phyloP scores from a whole-genome alignment of 768 basidiomycete genomes.

The Xerocomus brunneocitrinus region DNA sequence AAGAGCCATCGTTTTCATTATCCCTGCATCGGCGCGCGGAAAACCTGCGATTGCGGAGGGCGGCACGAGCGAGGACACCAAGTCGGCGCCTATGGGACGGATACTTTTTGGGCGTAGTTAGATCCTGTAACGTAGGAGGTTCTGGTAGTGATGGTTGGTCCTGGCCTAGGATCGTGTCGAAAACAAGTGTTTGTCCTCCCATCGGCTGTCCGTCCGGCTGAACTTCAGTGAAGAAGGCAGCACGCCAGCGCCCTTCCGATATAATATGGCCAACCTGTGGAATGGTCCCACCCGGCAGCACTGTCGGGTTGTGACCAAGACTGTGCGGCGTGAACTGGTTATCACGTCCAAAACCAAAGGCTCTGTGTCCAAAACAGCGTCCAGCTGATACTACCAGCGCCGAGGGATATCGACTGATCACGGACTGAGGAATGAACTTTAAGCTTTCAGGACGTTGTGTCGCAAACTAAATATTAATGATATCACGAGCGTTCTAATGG shows the following conservation, averaged over 20 bases:
- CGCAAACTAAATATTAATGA: background rate
- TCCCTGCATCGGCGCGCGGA: background rate
- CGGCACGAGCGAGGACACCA: constrained; percentile 20
- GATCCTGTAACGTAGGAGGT: background rate
- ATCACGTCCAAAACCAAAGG: background rate
- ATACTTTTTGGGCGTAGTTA: background rate
- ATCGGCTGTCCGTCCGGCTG: background rate
- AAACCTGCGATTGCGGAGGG: constrained; percentile 17
- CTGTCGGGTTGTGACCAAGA: background rate
- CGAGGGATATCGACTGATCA: constrained; percentile 22
- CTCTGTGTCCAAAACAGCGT: background rate
- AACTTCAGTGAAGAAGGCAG: constrained; percentile 1
- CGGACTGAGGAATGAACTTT: constrained; percentile 25
- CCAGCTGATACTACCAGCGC: background rate
- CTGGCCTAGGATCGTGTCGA: background rate
- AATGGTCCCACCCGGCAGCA: background rate
- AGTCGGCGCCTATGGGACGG: constrained; percentile 2
- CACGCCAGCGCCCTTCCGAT: background rate
- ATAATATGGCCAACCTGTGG: constrained; percentile 4
- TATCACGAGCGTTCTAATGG: background rate
- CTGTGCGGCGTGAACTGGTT: background rate
- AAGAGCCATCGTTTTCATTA: constrained; percentile 2
- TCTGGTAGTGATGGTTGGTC: background rate
- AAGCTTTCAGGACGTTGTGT: constrained; percentile 20
- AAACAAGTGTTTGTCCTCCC: background rate